Evolutionary conservation across 2,329 filamentous ascomycete genomes (phyloP).

Genomic region (Exophiala spinifera): DNA sequence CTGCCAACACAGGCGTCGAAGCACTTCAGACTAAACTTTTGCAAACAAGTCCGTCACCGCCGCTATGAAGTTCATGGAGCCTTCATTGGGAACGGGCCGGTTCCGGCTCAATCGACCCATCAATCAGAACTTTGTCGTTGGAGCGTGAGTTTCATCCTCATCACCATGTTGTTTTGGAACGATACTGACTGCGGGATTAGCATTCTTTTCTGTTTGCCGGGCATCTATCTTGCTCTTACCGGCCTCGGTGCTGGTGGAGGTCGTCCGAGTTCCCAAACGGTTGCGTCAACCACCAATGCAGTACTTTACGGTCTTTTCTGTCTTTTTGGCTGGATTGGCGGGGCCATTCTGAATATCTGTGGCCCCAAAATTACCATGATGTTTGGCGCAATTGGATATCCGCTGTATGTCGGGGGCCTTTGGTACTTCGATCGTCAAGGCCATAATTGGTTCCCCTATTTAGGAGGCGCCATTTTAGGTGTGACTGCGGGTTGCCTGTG

Average conservation of each 20-base stretch:
- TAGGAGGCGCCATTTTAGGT: constrained; percentile 18
- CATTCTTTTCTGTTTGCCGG: constrained; percentile 28
- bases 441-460: constrained; percentile 23
- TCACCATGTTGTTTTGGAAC: neutral
- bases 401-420: constrained; percentile 26
- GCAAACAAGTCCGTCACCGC: neutral
- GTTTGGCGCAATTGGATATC: constrained; percentile 25
- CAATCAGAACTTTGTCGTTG: constrained; percentile 26
- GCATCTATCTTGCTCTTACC: constrained; percentile 28
- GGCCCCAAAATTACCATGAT: constrained; percentile 21
- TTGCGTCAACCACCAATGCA: constrained; percentile 24
- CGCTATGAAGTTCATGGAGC: constrained; percentile 15
- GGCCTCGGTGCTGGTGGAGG: constrained; percentile 29
- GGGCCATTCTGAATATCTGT: constrained; percentile 24
- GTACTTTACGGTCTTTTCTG: constrained; percentile 25
- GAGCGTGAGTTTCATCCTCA: constrained; percentile 8
- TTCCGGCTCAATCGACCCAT: constrained; percentile 20
- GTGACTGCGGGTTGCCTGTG: constrained; percentile 21
- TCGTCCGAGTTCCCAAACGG: constrained; percentile 20
- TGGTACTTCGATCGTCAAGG: constrained; percentile 28
- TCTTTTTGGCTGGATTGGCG: constrained; percentile 26
- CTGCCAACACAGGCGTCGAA: neutral
- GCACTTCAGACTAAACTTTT: neutral
- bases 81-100: constrained; percentile 13
- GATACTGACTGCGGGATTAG: constrained; percentile 2